phyloP scores from a whole-genome alignment of 2,329 filamentous ascomycete genomes.

The Hortaea werneckii region DNA sequence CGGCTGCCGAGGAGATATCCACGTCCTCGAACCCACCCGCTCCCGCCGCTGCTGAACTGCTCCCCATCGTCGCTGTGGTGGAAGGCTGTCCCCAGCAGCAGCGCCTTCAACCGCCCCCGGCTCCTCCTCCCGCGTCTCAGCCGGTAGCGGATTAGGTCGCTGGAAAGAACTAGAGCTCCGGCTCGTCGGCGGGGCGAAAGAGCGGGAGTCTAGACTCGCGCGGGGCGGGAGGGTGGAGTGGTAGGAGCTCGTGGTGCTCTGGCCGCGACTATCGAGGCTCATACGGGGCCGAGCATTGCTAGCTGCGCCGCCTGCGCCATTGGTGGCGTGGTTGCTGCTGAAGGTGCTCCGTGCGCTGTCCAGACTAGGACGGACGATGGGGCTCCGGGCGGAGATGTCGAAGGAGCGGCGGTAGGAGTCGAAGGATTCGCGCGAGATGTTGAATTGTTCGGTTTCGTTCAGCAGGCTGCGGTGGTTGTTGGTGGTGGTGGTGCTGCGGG shows the following conservation, averaged over 20 bases:
- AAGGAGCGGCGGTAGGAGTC: slow-evolving; percentile 94
- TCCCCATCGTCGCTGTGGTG: slow-evolving; percentile 22
- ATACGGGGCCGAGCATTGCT: slow-evolving; percentile 31
- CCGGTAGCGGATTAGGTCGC: slow-evolving; percentile 21
- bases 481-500: slow-evolving; percentile 40
- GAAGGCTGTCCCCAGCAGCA: too few relatives aligned
- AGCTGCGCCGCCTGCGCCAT: slow-evolving; percentile 15
- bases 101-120: neutral
- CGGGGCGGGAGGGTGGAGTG: slow-evolving; percentile 42
- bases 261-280: neutral
- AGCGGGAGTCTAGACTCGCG: slow-evolving; percentile 69
- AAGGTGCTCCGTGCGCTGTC: neutral
- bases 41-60: slow-evolving; percentile 31
- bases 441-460: slow-evolving; percentile 72
- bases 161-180: slow-evolving; percentile 22
- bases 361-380: slow-evolving; percentile 40
- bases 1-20: slow-evolving; percentile 46
- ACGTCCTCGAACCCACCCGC: slow-evolving; percentile 68
- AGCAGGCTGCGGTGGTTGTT: slow-evolving; percentile 54
- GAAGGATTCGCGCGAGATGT: slow-evolving; percentile 91
- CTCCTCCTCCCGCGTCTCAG: slow-evolving; percentile 19
- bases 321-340: neutral
- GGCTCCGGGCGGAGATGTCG: slow-evolving; percentile 83
- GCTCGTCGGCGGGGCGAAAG: slow-evolving; percentile 36
- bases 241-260: slow-evolving; percentile 26